Conservation (phyloP, 768 basidiomycete species). For the Podaxis carcinomalis region DNA sequence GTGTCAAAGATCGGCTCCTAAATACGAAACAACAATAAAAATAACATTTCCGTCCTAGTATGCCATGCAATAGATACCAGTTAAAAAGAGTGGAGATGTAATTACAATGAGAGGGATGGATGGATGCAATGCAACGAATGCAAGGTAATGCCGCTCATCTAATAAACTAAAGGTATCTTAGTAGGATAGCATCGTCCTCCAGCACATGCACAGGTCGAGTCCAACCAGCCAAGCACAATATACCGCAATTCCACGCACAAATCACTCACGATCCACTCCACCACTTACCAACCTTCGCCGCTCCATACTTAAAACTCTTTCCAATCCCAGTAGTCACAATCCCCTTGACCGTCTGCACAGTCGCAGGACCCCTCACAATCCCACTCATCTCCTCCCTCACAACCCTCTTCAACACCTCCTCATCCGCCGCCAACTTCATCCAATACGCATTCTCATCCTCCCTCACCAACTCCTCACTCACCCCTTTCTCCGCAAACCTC, state of each 20-base stretch:
- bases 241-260: neutral
- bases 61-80: conserved; percentile 5
- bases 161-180: conserved; percentile 2
- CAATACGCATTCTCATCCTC: conserved; percentile 75
- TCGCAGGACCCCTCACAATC: conserved; percentile 82
- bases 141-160: neutral
- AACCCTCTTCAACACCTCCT: conserved; percentile 53
- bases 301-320: conserved; percentile 73
- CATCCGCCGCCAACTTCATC: conserved; percentile 65
- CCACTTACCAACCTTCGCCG: conserved; percentile 85
- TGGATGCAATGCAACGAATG: conserved; percentile 1
- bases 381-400: conserved; percentile 58
- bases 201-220: neutral
- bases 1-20: neutral
- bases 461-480: conserved; percentile 33
- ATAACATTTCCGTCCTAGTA: conserved; percentile 1
- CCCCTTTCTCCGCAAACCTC: conserved; percentile 37
- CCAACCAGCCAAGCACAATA: too few species aligned
- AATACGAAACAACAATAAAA: neutral
- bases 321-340: conserved; percentile 75
- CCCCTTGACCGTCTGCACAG: conserved; percentile 83
- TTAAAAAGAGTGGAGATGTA: conserved; percentile 9
- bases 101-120: conserved; percentile 7
- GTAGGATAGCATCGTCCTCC: neutral
- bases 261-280: conserved; percentile 41